Conservation (phyloP, 495 filamentous ascomycete genomes). For the Aeminium ludgeri region DNA sequence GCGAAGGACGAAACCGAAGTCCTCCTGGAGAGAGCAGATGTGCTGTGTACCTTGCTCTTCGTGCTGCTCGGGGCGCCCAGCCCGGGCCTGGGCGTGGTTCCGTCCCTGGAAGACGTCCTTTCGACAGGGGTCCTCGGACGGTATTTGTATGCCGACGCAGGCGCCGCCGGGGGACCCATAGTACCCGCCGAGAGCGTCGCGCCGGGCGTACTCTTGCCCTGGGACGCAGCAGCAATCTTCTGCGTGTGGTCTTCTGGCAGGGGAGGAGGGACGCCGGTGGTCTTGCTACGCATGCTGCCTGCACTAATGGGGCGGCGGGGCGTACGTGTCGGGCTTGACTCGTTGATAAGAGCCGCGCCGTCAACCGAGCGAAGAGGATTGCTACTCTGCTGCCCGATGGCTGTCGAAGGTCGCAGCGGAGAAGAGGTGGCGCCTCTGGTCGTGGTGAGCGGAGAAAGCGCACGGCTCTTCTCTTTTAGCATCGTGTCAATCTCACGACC, state of each 20-base stretch:
- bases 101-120: constrained; percentile 26
- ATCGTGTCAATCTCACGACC: constrained; percentile 24
- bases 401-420: not conserved
- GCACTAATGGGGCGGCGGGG: constrained; percentile 51
- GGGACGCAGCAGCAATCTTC: constrained; percentile 62
- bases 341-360: constrained; percentile 7
- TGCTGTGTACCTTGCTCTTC: constrained; percentile 35
- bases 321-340: constrained; percentile 8
- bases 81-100: constrained; percentile 42
- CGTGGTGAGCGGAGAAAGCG: not conserved
- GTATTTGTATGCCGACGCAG: constrained; percentile 57
- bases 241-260: constrained; percentile 69
- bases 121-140: constrained; percentile 58
- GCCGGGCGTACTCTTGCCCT: constrained; percentile 16
- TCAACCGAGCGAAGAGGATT: constrained; percentile 3
- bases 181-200: constrained; percentile 22
- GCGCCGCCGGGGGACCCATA: constrained; percentile 78
- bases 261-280: constrained; percentile 44
- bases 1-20: constrained; percentile 91
- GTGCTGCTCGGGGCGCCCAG: constrained; percentile 27
- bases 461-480: constrained; percentile 11
- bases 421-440: not conserved
- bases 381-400: not conserved
- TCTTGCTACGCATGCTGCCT: constrained; percentile 38
- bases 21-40: constrained; percentile 35